phyloP scores from a whole-genome alignment of 2,329 filamentous ascomycete species.

The Ophiostoma fasciatum region DNA sequence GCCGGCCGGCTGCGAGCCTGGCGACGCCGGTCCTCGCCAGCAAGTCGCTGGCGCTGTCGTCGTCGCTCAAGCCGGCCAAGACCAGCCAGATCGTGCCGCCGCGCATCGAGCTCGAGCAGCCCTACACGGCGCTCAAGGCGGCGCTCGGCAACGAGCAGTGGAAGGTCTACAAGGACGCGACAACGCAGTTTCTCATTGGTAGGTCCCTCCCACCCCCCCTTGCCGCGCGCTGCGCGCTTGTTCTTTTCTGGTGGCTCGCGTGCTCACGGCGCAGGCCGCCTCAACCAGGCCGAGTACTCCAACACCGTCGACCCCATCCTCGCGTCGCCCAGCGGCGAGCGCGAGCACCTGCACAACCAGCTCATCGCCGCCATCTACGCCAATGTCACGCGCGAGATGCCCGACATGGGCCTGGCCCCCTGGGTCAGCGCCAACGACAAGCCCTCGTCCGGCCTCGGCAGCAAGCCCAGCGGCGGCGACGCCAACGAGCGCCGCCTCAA shows the following conservation, averaged over 20 bases:
- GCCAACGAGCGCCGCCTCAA: constrained; percentile 51
- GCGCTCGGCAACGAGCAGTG: constrained; percentile 47
- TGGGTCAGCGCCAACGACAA: constrained; percentile 63
- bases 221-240: neutral
- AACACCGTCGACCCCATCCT: constrained; percentile 46
- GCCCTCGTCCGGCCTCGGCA: constrained; percentile 38
- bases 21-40: constrained; percentile 43
- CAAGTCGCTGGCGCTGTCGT: constrained; percentile 41
- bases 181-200: constrained; percentile 50
- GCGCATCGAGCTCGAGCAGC: constrained; percentile 51
- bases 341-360: constrained; percentile 52
- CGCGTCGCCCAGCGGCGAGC: constrained; percentile 40
- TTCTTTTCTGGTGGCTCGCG: neutral
- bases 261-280: constrained; percentile 30
- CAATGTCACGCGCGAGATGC: constrained; percentile 56
- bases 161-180: constrained; percentile 48
- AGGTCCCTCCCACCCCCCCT: constrained; percentile 11
- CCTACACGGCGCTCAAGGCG: constrained; percentile 47
- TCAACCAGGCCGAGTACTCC: constrained; percentile 47
- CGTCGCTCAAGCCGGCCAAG: constrained; percentile 38
- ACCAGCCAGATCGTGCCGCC: constrained; percentile 47
- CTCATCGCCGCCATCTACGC: constrained; percentile 51
- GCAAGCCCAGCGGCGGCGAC: constrained; percentile 50
- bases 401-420: constrained; percentile 50
- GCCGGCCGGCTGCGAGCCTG: constrained; percentile 42